Conservation (phyloP, 2,329 filamentous ascomycete genomes). For the Fonsecaea erecta region DNA sequence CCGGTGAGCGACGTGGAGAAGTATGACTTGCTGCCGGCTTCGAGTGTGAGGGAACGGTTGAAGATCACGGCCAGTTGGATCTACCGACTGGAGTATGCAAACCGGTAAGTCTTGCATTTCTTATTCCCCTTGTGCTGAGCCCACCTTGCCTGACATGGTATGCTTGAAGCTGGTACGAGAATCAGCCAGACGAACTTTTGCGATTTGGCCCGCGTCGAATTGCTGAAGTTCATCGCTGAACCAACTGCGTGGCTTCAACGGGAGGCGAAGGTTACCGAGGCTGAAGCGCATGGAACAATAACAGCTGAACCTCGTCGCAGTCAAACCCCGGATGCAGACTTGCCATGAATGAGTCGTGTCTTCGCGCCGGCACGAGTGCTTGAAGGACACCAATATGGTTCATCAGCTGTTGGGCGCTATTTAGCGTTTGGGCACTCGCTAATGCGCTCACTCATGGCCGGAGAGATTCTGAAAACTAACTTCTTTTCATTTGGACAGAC, state of each 20-base stretch:
- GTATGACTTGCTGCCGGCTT: slow-evolving; percentile 73
- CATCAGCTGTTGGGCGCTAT: not conserved
- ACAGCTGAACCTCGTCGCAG: not conserved
- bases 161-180: slow-evolving; percentile 32
- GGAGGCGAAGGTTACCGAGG: not conserved
- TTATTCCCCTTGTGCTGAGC: slow-evolving; percentile 22
- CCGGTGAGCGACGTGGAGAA: slow-evolving; percentile 79
- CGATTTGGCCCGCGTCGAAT: too few species aligned
- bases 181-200: too few species aligned
- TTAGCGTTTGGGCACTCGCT: not conserved
- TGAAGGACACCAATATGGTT: not conserved
- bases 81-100: slow-evolving; percentile 65
- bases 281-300: not conserved
- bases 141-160: slow-evolving; percentile 34
- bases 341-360: not conserved
- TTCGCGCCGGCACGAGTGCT: not conserved
- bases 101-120: slow-evolving; percentile 65
- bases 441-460: not conserved
- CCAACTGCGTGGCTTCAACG: not conserved
- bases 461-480: slow-evolving; percentile 33
- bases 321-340: not conserved
- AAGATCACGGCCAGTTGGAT: slow-evolving; percentile 86
- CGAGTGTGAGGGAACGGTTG: slow-evolving; percentile 76
- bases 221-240: too few species aligned
- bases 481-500: slow-evolving; percentile 28